Base-by-base conservation (phyloP, 495 filamentous ascomycete genomes). In the Thermochaetoides thermophila region DNA sequence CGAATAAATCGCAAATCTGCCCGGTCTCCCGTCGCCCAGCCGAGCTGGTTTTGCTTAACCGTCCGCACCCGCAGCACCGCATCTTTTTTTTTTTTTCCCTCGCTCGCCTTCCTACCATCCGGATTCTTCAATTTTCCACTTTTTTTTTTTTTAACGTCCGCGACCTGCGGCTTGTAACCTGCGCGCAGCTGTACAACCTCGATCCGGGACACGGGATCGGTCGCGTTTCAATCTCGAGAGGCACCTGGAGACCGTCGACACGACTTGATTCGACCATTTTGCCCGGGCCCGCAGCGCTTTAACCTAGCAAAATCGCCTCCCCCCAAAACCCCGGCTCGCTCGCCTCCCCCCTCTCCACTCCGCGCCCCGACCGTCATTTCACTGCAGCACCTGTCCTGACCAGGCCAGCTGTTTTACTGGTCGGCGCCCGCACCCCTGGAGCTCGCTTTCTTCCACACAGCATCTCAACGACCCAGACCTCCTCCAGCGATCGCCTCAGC, bases 331-430 rank as follows among this genome's bases (percentile, higher is more conserved):
- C n/a, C n/a, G n/a, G n/a, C n/a, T 19, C 29, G 32, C 37, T 29
- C 28, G 38, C 45, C 42, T 45, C 41, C 42, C 34, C 42, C 34
- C 40, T 41, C 49, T 45, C 44, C 42, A 45, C 52, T 42, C 48
- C 29, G 31, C 47, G 35, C 35, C 41, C 46, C 51, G 46, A 46
- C 29, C 38, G 44, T 53, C 52, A 55, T 55, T 55, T 55, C 52
- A 31, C 42, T 52, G 37, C 49, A 49, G 39, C 34, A 46, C 34
- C 38, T 18, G 35, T 44, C 40, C 48, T 43, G 46, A 18, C 46
- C 44, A 39, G 41, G 27, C 41, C 45, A 47, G 51, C 51, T 45
- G 46, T 52, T 50, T 55, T 48, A 55, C 49, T 53, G 51, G 44
- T 33, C 36, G 27, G 31, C 45, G 27, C 38, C 32, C 42, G 29